Percentiles rank a stretch among this genome's conserved stretches.
Evolutionary conservation across 495 filamentous ascomycete species (phyloP).

Genomic region (Neurospora pannonica): DNA sequence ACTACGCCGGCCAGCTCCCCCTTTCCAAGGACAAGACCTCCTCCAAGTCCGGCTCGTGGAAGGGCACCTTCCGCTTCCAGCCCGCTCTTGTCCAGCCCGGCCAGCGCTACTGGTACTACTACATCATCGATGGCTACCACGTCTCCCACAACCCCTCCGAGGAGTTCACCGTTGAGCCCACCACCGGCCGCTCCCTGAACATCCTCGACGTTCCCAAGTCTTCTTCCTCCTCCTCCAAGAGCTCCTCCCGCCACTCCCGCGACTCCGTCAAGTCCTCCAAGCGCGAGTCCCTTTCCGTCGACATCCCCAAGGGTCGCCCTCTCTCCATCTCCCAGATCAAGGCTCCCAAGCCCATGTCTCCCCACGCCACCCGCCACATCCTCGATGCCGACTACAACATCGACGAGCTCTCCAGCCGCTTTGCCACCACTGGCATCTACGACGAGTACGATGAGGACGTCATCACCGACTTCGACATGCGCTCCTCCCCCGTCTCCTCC

Average conservation of each 20-base stretch:
- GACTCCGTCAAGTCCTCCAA: conserved; percentile 26
- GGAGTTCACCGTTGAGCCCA: conserved; percentile 85
- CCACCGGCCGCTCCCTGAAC: conserved; percentile 89
- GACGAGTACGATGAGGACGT: conserved; percentile 54
- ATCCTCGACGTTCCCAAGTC: conserved; percentile 52
- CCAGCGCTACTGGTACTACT: conserved; percentile 99
- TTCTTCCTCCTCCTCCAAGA: conserved; percentile 37
- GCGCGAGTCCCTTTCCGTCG: conserved; percentile 29
- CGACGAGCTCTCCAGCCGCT: conserved; percentile 62
- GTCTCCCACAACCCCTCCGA: conserved; percentile 93
- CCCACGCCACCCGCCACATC: conserved; percentile 75
- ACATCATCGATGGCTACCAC: conserved; percentile 99
- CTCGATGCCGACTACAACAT: conserved; percentile 65
- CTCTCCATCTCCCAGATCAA: conserved; percentile 83
- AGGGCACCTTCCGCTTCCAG: conserved; percentile 94
- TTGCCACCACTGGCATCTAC: conserved; percentile 60
- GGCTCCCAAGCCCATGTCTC: conserved; percentile 80
- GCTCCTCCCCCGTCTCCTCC: conserved; percentile 53
- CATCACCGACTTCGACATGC: conserved; percentile 44
- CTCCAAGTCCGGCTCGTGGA: conserved; percentile 77
- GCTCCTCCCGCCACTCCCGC: conserved; percentile 22
- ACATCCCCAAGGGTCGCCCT: conserved; percentile 77
- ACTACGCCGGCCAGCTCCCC: conserved; percentile 86
- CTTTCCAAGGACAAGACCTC: conserved; percentile 74
- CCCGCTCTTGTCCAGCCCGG: conserved; percentile 71